A percentile compares a stretch with the other conserved stretches of the same genome.
Conservation (phyloP, 257 asterid species). For the Fraxinus pennsylvanica region DNA sequence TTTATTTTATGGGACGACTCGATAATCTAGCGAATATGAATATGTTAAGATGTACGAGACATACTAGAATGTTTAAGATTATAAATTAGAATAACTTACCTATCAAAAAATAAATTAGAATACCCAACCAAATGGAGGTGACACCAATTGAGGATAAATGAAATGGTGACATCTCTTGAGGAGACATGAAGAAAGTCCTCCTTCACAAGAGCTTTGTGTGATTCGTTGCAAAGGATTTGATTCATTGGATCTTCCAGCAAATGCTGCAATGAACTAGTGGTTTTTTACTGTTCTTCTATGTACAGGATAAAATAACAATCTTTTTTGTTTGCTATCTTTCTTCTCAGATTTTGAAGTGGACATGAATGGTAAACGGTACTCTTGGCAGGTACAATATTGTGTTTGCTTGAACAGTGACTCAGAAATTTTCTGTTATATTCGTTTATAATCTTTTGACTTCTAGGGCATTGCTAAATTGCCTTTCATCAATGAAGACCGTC, state of each 20-base stretch:
- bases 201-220: neutral
- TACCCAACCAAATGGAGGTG: neutral
- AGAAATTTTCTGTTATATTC: constrained; percentile 3
- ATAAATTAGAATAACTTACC: neutral
- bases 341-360: constrained; percentile 89
- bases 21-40: neutral
- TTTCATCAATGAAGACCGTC: constrained; percentile 90
- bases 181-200: neutral
- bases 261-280: neutral
- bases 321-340: neutral
- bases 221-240: too few relatives aligned
- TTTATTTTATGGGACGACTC: neutral
- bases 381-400: constrained; percentile 68
- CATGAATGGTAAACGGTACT: constrained; percentile 90
- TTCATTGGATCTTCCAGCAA: neutral
- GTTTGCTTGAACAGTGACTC: neutral
- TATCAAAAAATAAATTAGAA: neutral
- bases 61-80: neutral
- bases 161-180: neutral
- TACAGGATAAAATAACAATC: neutral
- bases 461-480: constrained; percentile 97
- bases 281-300: neutral
- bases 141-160: neutral
- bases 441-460: constrained; percentile 19
- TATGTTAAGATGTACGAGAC: neutral